Percentiles rank a stretch among this genome's conserved stretches.
phyloP scores from a whole-genome alignment of 2,329 filamentous ascomycete species.

The Cucurbitaria berberidis region DNA sequence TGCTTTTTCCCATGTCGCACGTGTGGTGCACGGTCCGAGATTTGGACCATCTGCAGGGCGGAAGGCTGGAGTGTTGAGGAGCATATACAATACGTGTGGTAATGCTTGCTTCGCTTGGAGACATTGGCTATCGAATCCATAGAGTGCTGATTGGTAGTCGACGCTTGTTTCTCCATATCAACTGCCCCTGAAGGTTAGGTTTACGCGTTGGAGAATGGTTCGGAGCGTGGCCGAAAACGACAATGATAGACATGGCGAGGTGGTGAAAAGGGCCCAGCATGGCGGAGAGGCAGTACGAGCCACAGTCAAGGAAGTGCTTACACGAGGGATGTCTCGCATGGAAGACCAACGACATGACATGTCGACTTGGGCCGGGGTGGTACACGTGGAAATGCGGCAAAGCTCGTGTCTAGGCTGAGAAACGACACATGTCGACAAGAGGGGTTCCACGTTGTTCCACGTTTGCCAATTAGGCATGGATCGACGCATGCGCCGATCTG shows the following conservation, averaged over 20 bases:
- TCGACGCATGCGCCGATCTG: slow-evolving; percentile 20
- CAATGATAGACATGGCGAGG: slow-evolving; percentile 18
- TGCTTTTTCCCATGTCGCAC: slow-evolving; percentile 16
- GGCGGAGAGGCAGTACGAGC: slow-evolving; percentile 26
- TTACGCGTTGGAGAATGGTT: slow-evolving; percentile 10
- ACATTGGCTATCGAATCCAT: slow-evolving; percentile 1
- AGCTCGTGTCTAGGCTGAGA: slow-evolving; percentile 17
- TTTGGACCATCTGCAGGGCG: slow-evolving; percentile 19
- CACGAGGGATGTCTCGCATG: slow-evolving; percentile 43
- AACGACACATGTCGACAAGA: slow-evolving; percentile 18
- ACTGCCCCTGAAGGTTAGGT: background rate
- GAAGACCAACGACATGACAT: slow-evolving; percentile 31
- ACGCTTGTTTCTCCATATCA: background rate
- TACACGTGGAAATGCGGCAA: slow-evolving; percentile 33
- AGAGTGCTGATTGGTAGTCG: background rate
- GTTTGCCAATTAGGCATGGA: slow-evolving; percentile 16
- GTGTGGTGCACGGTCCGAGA: slow-evolving; percentile 21
- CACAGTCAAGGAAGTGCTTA: slow-evolving; percentile 32
- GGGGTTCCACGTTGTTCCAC: slow-evolving; percentile 1
- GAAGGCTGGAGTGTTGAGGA: slow-evolving; percentile 7
- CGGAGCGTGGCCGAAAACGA: slow-evolving; percentile 18
- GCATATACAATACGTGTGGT: slow-evolving; percentile 1
- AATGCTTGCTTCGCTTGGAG: background rate
- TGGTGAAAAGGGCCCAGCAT: slow-evolving; percentile 31
- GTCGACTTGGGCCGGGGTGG: slow-evolving; percentile 27